phyloP scores from a whole-genome alignment of 176 grass and related monocot genomes.

The Saccharum spontaneum region DNA sequence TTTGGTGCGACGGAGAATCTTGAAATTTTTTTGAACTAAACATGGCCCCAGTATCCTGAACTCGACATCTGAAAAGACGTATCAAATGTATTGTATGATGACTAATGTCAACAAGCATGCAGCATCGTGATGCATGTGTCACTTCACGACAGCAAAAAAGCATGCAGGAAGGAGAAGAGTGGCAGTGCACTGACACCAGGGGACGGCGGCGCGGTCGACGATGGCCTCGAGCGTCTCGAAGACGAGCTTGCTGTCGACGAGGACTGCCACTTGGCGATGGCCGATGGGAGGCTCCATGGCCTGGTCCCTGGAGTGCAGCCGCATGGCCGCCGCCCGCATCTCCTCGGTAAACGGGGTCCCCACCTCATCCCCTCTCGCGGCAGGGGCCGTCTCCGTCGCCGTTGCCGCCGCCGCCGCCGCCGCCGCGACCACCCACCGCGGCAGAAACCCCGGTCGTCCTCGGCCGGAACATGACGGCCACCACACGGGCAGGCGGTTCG shows the following conservation, averaged over 20 bases:
- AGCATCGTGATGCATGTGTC: not conserved
- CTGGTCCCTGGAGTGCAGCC: conserved; percentile 87
- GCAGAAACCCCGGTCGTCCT: not conserved
- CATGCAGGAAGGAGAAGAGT: not conserved
- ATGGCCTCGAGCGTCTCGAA: conserved; percentile 74
- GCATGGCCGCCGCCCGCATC: conserved; percentile 87
- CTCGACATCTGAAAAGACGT: conserved; percentile 66
- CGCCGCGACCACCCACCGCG: not conserved
- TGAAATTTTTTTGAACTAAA: too few species aligned
- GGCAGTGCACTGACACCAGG: conserved; percentile 61
- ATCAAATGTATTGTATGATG: not conserved
- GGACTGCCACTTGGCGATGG: conserved; percentile 71
- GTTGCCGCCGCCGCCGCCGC: not conserved
- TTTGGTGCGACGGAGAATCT: too few species aligned
- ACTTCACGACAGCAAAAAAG: too few species aligned
- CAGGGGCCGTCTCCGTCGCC: conserved; percentile 22
- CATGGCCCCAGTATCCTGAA: conserved; percentile 93
- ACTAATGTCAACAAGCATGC: not conserved
- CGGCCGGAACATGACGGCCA: not conserved
- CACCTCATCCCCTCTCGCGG: conserved; percentile 14
- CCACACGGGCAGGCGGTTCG: not conserved
- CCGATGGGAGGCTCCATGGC: conserved; percentile 59
- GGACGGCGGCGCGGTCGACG: conserved; percentile 56
- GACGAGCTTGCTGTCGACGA: conserved; percentile 87
- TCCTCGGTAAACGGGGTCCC: conserved; percentile 68